phyloP scores from a whole-genome alignment of 75 land plant species.

The Cunninghamia lanceolata region DNA sequence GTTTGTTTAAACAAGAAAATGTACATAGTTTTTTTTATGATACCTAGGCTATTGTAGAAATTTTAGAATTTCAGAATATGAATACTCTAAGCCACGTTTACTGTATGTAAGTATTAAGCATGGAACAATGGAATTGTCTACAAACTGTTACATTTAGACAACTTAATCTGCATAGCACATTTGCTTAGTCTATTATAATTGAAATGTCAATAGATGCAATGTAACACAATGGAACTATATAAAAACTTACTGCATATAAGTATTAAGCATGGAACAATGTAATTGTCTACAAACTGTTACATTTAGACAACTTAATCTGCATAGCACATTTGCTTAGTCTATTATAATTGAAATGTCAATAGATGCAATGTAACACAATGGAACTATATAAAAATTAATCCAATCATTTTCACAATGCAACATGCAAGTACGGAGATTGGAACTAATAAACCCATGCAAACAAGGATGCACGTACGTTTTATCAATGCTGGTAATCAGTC shows the following conservation, averaged over 20 bases:
- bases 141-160: neutral
- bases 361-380: neutral
- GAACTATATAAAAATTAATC: neutral
- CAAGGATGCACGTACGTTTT: neutral
- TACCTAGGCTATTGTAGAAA: neutral
- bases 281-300: neutral
- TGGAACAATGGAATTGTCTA: neutral
- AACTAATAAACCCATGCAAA: neutral
- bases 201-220: neutral
- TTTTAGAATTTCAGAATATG: neutral
- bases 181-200: neutral
- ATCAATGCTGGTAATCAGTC: neutral
- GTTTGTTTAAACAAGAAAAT: neutral
- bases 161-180: neutral
- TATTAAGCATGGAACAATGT: neutral
- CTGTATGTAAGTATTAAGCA: neutral
- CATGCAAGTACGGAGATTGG: neutral
- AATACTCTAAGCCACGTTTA: neutral
- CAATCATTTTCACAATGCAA: neutral
- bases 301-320: neutral
- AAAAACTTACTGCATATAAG: too few relatives aligned
- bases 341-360: neutral
- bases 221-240: neutral
- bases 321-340: neutral
- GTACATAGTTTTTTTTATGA: neutral